Evolutionary conservation across 1,139 yeast species (phyloP).

Genomic region (Candida pseudoviswanathii): DNA sequence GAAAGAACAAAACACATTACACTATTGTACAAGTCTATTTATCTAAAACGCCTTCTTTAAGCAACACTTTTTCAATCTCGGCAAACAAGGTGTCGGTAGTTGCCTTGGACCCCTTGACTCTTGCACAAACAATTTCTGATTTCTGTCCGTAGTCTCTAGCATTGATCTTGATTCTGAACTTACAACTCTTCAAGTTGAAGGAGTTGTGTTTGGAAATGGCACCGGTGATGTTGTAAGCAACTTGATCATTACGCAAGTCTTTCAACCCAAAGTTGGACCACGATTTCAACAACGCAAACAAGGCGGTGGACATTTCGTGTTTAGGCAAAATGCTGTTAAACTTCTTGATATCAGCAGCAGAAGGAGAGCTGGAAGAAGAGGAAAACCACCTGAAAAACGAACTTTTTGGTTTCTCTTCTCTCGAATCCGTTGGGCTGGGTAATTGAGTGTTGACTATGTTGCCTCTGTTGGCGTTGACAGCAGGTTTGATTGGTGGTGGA

Average conservation of each 20-base stretch:
- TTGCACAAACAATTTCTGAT: conserved; percentile 49
- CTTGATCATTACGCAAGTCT: conserved; percentile 50
- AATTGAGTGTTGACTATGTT: conserved; percentile 21
- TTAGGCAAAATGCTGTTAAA: conserved; percentile 49
- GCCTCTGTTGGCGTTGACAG: background rate
- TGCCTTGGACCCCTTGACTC: conserved; percentile 46
- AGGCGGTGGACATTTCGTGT: conserved; percentile 64
- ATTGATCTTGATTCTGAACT: conserved; percentile 57
- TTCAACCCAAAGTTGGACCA: conserved; percentile 76
- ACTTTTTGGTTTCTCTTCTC: conserved; percentile 32
- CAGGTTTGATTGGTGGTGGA: background rate
- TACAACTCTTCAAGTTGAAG: conserved; percentile 64
- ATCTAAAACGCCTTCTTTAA: conserved; percentile 50
- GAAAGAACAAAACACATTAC: background rate
- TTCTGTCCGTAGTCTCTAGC: conserved; percentile 42
- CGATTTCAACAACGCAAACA: conserved; percentile 60
- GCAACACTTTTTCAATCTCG: conserved; percentile 50
- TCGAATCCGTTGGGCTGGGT: conserved; percentile 44
- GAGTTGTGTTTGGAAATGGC: conserved; percentile 62
- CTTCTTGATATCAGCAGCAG: conserved; percentile 36
- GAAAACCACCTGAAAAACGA: conserved; percentile 50
- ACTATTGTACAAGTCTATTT: conserved; percentile 9
- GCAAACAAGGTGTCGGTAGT: conserved; percentile 47
- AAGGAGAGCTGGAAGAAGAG: conserved; percentile 22
- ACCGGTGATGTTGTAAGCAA: conserved; percentile 54